Evolutionary conservation across 2,329 filamentous ascomycete genomes (phyloP).

Genomic region (Ophiostoma angusticollis): DNA sequence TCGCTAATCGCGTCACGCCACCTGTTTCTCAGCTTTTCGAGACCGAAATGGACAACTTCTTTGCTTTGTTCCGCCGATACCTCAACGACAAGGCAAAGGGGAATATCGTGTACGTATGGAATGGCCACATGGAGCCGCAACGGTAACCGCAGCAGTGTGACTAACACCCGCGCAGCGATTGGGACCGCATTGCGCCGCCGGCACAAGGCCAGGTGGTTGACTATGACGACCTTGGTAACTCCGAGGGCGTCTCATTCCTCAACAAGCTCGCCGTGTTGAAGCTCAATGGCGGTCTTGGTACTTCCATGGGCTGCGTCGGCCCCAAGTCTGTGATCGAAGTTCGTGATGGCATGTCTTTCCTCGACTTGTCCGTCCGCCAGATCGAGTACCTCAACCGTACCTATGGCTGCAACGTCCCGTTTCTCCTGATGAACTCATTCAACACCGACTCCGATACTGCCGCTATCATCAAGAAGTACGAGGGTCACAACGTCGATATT

Average conservation of each 20-base stretch:
- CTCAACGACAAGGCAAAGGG: conserved; percentile 98
- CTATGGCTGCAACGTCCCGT: conserved; percentile 92
- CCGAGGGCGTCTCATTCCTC: conserved; percentile 84
- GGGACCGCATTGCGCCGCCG: conserved; percentile 91
- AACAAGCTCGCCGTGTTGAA: conserved; percentile 97
- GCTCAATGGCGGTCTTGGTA: conserved; percentile 98
- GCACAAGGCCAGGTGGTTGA: conserved; percentile 89
- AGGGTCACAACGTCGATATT: conserved; percentile 99
- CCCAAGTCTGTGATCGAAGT: conserved; percentile 99
- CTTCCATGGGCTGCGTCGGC: conserved; percentile 97
- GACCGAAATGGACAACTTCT: conserved; percentile 99
- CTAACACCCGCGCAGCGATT: conserved; percentile 49
- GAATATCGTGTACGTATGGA: conserved; percentile 56
- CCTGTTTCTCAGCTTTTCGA: conserved; percentile 79
- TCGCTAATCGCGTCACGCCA: not conserved
- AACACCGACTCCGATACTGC: conserved; percentile 98
- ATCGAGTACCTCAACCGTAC: conserved; percentile 99
- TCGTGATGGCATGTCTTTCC: conserved; percentile 99
- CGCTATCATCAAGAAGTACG: conserved; percentile 99
- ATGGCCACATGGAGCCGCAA: not conserved
- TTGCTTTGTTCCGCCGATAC: conserved; percentile 94
- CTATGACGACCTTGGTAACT: conserved; percentile 81
- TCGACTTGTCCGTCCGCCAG: conserved; percentile 95
- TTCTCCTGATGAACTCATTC: conserved; percentile 99
- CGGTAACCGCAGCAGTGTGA: not conserved